Conservation (phyloP, 306 rosid genomes). For the Canavalia ensiformis region DNA sequence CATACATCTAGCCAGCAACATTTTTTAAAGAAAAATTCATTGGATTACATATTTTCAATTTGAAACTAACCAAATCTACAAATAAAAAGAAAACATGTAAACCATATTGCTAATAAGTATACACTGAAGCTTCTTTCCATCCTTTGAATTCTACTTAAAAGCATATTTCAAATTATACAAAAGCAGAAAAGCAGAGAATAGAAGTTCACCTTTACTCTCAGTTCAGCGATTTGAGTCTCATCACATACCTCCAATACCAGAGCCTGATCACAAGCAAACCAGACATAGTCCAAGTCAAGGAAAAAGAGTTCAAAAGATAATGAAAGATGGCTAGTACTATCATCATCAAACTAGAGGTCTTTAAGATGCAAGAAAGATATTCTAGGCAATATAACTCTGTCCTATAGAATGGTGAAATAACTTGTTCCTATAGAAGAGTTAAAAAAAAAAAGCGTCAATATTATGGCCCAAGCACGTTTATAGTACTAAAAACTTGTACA, state of each 20-base stretch:
- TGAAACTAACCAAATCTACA: constrained; percentile 19
- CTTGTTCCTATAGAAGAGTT: too few species aligned
- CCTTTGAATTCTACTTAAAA: not conserved
- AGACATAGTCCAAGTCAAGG: constrained; percentile 47
- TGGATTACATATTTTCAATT: constrained; percentile 1
- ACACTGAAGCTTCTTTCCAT: not conserved
- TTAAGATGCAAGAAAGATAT: constrained; percentile 31
- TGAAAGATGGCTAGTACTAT: constrained; percentile 11
- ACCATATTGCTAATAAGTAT: constrained; percentile 30
- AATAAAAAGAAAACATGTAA: constrained; percentile 27
- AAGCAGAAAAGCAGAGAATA: constrained; percentile 12
- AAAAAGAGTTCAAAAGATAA: constrained; percentile 27
- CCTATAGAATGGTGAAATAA: constrained; percentile 26
- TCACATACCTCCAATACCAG: constrained; percentile 82
- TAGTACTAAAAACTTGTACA: not conserved
- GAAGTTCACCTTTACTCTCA: constrained; percentile 77
- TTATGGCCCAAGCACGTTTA: not conserved
- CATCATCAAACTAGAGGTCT: constrained; percentile 26
- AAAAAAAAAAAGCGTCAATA: not conserved
- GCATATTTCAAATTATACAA: not conserved
- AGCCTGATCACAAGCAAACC: constrained; percentile 60
- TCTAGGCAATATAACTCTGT: constrained; percentile 3
- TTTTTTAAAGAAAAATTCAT: not conserved
- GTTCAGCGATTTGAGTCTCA: constrained; percentile 86
- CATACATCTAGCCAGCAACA: not conserved